Base-by-base conservation (phyloP, 441 rosid species). In the Kokia cookei region DNA sequence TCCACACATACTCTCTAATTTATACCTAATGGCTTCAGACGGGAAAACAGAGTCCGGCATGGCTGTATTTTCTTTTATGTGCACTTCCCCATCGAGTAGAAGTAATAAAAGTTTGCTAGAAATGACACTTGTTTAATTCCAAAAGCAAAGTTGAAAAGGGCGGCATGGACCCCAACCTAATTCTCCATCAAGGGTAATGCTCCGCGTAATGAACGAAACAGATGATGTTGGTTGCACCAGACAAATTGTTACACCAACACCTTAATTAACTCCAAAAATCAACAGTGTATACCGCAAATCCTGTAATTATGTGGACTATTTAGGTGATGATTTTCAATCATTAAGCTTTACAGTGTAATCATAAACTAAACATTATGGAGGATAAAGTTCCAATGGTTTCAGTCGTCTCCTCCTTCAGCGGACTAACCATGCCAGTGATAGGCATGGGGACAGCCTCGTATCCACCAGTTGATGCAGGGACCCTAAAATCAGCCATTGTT, bases 371-470 rank as follows among this genome's bases (percentile, higher is more conserved):
- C 15, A 10, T 42, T 12, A 53, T 51, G 73, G 73, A 69, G 73
- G 32, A 11, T 17, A 53, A 17, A 53, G 17, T 69, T 53, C 73
- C 73, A 32, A 22, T 17, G 29, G 62, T 53, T 53, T 53, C 73
- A 69, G 4, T 69, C 54, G 73, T 29, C 42, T 47, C 47, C 29
- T 35, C 48, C 61, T 58, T 40, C 2, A n/a, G 32, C 8, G 17
- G 51, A 8, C 9, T 53, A 17, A 35, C 48, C 61, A 82, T 88
- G 82, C 89, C 89, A 3, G 43, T 79, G 7, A 22, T 88, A 53
- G 88, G 88, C 9, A 45, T 83, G 80, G 90, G 88, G 12, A 84
- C 87, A 0, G 79, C 87, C 54, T 77, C 84, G 19, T 69, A 81
- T 15, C 87, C 85, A 0, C 69, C 78, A 13, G 77, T 63, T 0